Evolutionary conservation across 1,139 yeast genomes (phyloP).

Genomic region (Suhomyces bolitotheri): DNA sequence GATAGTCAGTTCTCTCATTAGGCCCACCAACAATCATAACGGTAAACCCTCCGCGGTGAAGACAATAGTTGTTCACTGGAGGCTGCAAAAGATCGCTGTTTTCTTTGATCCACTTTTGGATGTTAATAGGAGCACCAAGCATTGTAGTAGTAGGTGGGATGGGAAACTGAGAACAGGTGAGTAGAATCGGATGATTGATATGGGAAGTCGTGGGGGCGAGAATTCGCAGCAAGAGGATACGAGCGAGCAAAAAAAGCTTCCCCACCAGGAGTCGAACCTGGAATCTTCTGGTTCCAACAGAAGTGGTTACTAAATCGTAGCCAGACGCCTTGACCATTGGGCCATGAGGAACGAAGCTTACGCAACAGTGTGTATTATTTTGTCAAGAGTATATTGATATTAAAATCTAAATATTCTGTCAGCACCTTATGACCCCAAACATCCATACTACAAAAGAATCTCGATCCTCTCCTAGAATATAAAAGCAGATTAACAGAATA

Average conservation of each 20-base stretch:
- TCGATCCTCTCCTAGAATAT: too few relatives aligned
- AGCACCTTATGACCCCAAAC: too few relatives aligned
- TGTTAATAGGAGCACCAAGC: conserved; percentile 71
- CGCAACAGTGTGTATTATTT: background rate
- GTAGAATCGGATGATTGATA: conserved; percentile 3
- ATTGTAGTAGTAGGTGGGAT: conserved; percentile 34
- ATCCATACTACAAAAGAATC: too few relatives aligned
- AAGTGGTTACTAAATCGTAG: conserved; percentile 52
- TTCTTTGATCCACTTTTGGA: conserved; percentile 78
- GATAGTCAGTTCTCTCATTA: conserved; percentile 90
- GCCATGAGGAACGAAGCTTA: conserved; percentile 56
- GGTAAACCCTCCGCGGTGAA: conserved; percentile 89
- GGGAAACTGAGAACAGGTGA: too few relatives aligned
- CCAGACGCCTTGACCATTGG: conserved; percentile 61
- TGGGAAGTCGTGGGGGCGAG: background rate
- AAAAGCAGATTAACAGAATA: too few relatives aligned
- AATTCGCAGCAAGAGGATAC: background rate
- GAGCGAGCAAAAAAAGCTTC: conserved; percentile 53
- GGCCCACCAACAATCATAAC: conserved; percentile 97
- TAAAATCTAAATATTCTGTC: too few relatives aligned
- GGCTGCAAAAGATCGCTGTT: conserved; percentile 77
- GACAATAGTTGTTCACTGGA: conserved; percentile 88
- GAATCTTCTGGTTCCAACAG: conserved; percentile 79
- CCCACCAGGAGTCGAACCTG: conserved; percentile 97
- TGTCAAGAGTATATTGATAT: too few relatives aligned